Evolutionary conservation across 1,139 yeast species (phyloP).

Genomic region (Taphrina populina): DNA sequence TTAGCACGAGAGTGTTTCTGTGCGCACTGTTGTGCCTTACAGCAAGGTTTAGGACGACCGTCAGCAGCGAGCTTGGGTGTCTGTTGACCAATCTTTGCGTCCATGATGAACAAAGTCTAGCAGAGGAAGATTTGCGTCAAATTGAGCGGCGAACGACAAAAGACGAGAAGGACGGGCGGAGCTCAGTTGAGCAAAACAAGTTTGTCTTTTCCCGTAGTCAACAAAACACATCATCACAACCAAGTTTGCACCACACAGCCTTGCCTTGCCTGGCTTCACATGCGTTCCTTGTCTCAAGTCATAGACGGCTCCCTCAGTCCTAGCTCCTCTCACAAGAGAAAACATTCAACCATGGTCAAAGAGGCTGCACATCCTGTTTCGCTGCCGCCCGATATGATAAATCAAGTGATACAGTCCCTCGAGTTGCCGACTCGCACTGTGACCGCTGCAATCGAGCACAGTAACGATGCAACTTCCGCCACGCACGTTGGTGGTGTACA

Average conservation of each 20-base stretch:
- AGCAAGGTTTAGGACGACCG: slow-evolving; percentile 33
- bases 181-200: slow-evolving; percentile 16
- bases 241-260: not conserved
- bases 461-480: slow-evolving; percentile 56
- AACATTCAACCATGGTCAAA: slow-evolving; percentile 16
- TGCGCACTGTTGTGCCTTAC: too few relatives aligned
- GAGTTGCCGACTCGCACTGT: slow-evolving; percentile 41
- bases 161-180: too few relatives aligned
- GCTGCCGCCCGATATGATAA: slow-evolving; percentile 39
- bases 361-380: slow-evolving; percentile 4
- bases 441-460: slow-evolving; percentile 52
- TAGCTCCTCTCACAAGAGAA: slow-evolving; percentile 16
- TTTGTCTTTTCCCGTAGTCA: not conserved
- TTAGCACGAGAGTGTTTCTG: not conserved
- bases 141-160: slow-evolving; percentile 2
- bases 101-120: slow-evolving; percentile 3
- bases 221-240: slow-evolving; percentile 1
- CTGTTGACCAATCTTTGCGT: slow-evolving; percentile 22
- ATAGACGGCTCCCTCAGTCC: slow-evolving; percentile 22
- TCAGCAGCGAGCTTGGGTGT: slow-evolving; percentile 29
- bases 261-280: not conserved
- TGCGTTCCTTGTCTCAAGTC: slow-evolving; percentile 21
- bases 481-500: slow-evolving; percentile 82
- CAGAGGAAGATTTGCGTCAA: not conserved
- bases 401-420: slow-evolving; percentile 43